Base-by-base conservation (phyloP, 2,329 filamentous ascomycete species). In the Clonostachys sp. region DNA sequence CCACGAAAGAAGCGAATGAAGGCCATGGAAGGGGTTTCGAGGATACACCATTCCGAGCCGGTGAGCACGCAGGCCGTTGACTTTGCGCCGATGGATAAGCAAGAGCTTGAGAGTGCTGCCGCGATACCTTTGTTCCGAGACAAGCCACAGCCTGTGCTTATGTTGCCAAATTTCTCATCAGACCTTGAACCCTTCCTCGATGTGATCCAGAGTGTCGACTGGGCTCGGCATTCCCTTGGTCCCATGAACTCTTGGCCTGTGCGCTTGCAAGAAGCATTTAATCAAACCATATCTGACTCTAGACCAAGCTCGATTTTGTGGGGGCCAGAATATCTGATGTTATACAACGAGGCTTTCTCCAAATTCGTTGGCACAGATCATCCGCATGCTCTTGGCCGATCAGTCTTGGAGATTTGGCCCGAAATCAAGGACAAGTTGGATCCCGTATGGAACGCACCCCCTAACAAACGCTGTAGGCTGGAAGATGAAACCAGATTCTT, bases 341-440 rank as follows among this genome's bases (percentile, higher is more conserved):
- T 87, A 5, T 87, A 87, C 63, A 87, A 87, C 52, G 82, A 86
- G 58, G 78, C 82, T 1, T 86, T 85, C 55, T 73, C 80, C 49
- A 66, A 76, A 48, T 71, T 86, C 16, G 81, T 81, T 44, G 83
- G 83, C 12, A 73, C 81, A 47, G 83, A 83, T 49, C 84, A 88
- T 57, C 84, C 84, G 1, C 56, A 57, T 3, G 63, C 87, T 12
- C 77, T 88, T 63, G 85, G 85, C 3, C 76, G 78, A 56, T 73
- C 72, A 24, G 65, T 86, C 50, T 70, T 71, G 24, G 72, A 81
- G 38, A 77, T 79, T 5, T 88, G 83, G 83, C 67, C 71, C 5
- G 82, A 86, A 51, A 61, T 76, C 16, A 68, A 66, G 50, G 58
- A 65, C 20, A 62, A 62, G 6, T 68, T 76, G 66, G 50, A 59